Percentiles rank a stretch among this genome's conserved stretches.
Evolutionary conservation across 495 filamentous ascomycete genomes (phyloP).

Genomic region (Neurospora intermedia): DNA sequence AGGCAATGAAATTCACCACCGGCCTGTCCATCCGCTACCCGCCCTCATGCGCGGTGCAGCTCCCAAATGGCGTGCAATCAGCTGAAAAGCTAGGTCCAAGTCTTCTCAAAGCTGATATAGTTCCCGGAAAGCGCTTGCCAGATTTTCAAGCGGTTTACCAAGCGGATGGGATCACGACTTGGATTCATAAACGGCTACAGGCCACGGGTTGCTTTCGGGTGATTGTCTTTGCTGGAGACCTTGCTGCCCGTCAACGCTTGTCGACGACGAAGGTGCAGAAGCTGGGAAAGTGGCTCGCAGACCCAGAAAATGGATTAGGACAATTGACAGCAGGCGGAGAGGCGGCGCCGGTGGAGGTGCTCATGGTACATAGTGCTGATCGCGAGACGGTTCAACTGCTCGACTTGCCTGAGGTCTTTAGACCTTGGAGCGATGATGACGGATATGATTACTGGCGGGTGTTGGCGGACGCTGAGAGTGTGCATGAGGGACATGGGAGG

Average conservation of each 20-base stretch:
- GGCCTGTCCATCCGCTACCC: conserved; percentile 9
- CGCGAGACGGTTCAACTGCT: conserved; percentile 37
- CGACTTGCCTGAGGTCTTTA: conserved; percentile 43
- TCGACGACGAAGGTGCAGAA: not conserved
- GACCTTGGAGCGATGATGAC: conserved; percentile 42
- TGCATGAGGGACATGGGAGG: conserved; percentile 47
- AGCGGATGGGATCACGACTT: not conserved
- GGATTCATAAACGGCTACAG: conserved; percentile 3
- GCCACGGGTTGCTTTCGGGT: conserved; percentile 10
- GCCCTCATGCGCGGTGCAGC: conserved; percentile 2
- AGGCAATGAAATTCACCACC: conserved; percentile 31
- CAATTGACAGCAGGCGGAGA: not conserved
- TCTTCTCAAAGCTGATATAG: conserved; percentile 27
- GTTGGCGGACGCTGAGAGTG: conserved; percentile 49
- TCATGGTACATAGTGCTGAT: conserved; percentile 46
- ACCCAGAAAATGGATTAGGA: not conserved
- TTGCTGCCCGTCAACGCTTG: not conserved
- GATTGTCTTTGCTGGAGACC: conserved; percentile 10
- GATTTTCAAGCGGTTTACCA: conserved; percentile 12
- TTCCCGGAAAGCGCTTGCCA: conserved; percentile 9
- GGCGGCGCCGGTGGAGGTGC: conserved; percentile 30
- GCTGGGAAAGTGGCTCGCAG: not conserved
- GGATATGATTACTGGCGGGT: conserved; percentile 56
- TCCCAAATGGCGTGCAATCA: not conserved
- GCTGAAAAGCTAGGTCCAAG: conserved; percentile 17